phyloP scores from a whole-genome alignment of 2,329 filamentous ascomycete genomes.

The Epichloe sylvatica region DNA sequence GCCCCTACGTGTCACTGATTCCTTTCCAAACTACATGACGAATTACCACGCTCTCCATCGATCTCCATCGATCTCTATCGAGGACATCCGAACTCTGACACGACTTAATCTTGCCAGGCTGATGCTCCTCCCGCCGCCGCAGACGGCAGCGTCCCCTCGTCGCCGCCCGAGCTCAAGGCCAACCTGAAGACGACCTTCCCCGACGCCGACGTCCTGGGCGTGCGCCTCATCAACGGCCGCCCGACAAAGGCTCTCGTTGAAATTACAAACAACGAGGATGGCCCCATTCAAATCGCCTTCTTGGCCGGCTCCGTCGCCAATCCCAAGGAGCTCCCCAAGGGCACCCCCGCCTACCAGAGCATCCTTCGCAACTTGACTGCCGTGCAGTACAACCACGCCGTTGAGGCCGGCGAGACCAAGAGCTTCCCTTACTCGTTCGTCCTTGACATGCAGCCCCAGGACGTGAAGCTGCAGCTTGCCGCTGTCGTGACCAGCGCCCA shows the following conservation, averaged over 20 bases:
- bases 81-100: not conserved
- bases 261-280: slow-evolving; percentile 70
- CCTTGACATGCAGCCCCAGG: slow-evolving; percentile 85
- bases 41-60: too few relatives aligned
- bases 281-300: slow-evolving; percentile 60
- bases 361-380: slow-evolving; percentile 77
- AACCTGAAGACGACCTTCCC: slow-evolving; percentile 50
- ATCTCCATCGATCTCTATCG: too few relatives aligned
- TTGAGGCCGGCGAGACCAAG: slow-evolving; percentile 63
- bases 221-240: slow-evolving; percentile 89
- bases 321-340: slow-evolving; percentile 37
- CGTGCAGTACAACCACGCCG: slow-evolving; percentile 56
- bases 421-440: slow-evolving; percentile 71
- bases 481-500: slow-evolving; percentile 57
- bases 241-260: slow-evolving; percentile 71
- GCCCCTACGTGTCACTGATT: not conserved
- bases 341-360: slow-evolving; percentile 29
- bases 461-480: slow-evolving; percentile 63
- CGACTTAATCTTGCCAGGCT: not conserved
- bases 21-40: too few relatives aligned
- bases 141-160: not conserved
- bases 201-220: slow-evolving; percentile 73
- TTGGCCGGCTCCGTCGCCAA: slow-evolving; percentile 59
- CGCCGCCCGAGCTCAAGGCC: slow-evolving; percentile 24
- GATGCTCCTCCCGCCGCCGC: slow-evolving; percentile 5